Evolutionary conservation across 2,329 filamentous ascomycete species (phyloP), one percentile per base, ranked within the genome.

Genomic region (Ophiognomonia clavigignenti-juglandacearum): DNA sequence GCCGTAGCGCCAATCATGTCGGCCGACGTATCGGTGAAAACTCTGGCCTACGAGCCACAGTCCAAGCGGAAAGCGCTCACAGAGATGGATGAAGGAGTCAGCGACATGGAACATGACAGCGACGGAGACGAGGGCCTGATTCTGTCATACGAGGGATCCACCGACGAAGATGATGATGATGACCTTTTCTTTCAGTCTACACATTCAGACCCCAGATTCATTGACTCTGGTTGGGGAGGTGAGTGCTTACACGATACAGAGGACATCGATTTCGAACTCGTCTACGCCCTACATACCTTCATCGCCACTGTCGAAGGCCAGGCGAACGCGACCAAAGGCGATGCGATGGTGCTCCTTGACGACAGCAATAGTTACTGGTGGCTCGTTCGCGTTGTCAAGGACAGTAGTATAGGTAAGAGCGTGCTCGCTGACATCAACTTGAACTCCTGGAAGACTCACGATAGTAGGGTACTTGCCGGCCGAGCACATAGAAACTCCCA

Each of bases 341-440:
- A 98, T 62, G 97, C 92, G 13, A 98, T 98, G 93, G 92, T 97
- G 45, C 75, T 98, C 54, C 79, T 98, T 19, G 93, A 98, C 61
- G 93, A 98, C 61, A 97, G 90, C 70, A 98, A 98, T 71, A 97
- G 91, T 69, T 98, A 98, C 67, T 98, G 93, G 93, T 98, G 93
- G 93, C 80, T 98, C 52, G 93, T 98, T 13, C 80, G 92, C 55
- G 88, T 98, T 38, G 91, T 97, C 44, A 97, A 97, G 67, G 93
- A 98, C 68, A 95, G 88, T 65, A 97, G 90, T 64, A 98, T 98
- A 66, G 81, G 78, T 83, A 40, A 31, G 46, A 65, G 48, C 71
- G 58, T 5, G 13, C 4, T 31, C 26, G n/a, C n/a, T n/a, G 4
- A 34, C 31, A 4, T 7, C 16, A 7, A n/a, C n/a, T 18, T 16